Conservation (phyloP, 1,284 basidiomycete genomes). For the Tylopilus sp. region DNA sequence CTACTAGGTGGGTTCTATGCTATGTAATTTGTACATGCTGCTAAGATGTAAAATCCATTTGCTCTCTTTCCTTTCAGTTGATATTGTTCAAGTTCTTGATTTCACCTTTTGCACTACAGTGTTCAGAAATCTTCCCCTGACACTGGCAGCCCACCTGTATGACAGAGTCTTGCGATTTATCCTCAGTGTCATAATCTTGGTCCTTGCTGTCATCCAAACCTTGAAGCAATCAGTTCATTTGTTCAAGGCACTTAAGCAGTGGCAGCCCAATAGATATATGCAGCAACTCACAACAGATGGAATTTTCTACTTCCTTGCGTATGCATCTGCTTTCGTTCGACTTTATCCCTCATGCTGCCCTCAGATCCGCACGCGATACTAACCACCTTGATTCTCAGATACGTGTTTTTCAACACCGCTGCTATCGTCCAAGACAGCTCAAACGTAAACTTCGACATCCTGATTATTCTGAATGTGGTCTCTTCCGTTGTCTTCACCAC, state of each 20-base stretch:
- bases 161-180: not conserved
- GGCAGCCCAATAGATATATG: no score
- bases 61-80: not conserved
- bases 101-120: no score
- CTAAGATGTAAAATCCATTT: not conserved
- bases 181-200: no score
- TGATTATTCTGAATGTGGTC: no score
- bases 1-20: not conserved
- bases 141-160: not conserved
- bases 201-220: no score
- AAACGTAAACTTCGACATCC: no score
- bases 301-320: not conserved
- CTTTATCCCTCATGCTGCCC: not conserved
- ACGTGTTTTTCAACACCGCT: not conserved
- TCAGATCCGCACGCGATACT: not conserved
- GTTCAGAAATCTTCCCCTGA: not conserved
- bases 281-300: not conserved
- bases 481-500: no score
- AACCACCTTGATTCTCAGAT: not conserved
- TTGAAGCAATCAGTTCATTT: no score
- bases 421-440: no score
- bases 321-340: not conserved
- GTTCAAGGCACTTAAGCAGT: no score
- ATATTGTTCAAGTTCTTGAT: no score
- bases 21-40: not conserved